Evolutionary conservation across 1,284 basidiomycete species (phyloP).

Genomic region (Tilletiopsis washingtonensis): DNA sequence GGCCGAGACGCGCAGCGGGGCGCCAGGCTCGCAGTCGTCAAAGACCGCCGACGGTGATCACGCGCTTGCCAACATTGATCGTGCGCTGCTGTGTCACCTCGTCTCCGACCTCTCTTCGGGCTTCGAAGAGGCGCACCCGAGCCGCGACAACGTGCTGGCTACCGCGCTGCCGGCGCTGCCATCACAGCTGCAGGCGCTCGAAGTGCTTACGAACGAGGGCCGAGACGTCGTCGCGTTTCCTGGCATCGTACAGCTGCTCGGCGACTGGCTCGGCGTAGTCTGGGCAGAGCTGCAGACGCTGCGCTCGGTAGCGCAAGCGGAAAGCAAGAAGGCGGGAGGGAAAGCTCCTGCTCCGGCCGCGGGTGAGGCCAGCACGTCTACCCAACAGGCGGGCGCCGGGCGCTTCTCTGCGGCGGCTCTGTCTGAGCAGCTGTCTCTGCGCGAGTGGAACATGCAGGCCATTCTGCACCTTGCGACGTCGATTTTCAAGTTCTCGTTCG

Average conservation of each 20-base stretch:
- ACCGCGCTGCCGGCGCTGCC: constrained; percentile 14
- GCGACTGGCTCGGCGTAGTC: constrained; percentile 22
- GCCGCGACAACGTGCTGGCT: background rate
- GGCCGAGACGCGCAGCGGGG: constrained; percentile 29
- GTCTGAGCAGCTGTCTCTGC: constrained; percentile 12
- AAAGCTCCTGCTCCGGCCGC: no score
- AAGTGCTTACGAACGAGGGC: constrained; percentile 39
- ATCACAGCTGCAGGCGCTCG: constrained; percentile 30
- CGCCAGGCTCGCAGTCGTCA: constrained; percentile 33
- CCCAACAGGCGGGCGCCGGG: no score
- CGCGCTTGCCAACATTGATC: constrained; percentile 30
- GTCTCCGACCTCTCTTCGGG: constrained; percentile 20
- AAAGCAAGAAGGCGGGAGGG: no score
- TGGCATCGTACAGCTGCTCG: constrained; percentile 25
- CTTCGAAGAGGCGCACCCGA: background rate
- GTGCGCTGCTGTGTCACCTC: constrained; percentile 33
- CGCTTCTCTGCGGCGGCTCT: no score
- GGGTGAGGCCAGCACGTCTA: background rate
- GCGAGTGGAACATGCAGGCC: constrained; percentile 28
- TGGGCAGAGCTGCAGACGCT: constrained; percentile 35
- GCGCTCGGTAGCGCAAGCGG: constrained; percentile 3
- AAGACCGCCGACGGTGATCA: constrained; percentile 30
- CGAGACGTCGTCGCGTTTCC: constrained; percentile 37
- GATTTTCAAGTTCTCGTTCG: constrained; percentile 42
- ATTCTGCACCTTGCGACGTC: constrained; percentile 31